Evolutionary conservation across 495 filamentous ascomycete genomes (phyloP), one percentile per base, ranked within the genome.

Genomic region (Cladorrhinum samala): DNA sequence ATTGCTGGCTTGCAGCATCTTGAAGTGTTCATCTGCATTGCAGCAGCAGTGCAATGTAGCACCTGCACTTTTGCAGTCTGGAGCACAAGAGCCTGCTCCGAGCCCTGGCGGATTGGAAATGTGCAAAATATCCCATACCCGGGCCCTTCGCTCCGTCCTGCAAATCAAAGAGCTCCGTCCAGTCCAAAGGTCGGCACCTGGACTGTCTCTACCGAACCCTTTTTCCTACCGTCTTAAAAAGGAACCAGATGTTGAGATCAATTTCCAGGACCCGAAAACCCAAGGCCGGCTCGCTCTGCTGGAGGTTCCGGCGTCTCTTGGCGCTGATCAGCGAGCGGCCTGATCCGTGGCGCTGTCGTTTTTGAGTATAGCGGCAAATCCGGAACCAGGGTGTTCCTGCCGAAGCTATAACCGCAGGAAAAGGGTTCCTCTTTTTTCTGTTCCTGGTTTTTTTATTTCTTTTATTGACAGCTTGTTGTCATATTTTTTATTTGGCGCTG

Each of bases 261-360:
- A 41, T 41, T 42, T 16, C 50, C 55, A 24, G 46, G 16, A 25
- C 49, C n/a, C 45, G 58, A 9, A 40, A 47, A 33, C 21, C 24
- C 36, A 30, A 27, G n/a, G n/a, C 52, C 51, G 52, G 54, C 48
- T 24, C 23, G 51, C 9, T 45, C 46, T 43, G 42, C 49, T 52
- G 54, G 54, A 56, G 41, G 47, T 56, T 55, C 62, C 46, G 62
- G 57, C 56, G 53, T 53, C 52, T 41, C 54, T 60, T 65, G 58
- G 60, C 62, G 57, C 52, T 63, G 60, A 65, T 65, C 60, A 51
- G 49, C 60, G 58, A 51, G 49, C 60, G 58, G 59, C 59, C 49
- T 55, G 57, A 42, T 58, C 57, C 53, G 52, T 49, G 53, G 42
- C 41, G 17, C 33, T 54, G 52, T 36, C 37, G 21, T 16, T 25